These are phyloP conservation scores for Sarcodon sp. DNA, from an alignment of 768 basidiomycete species.

Conservation along the genomic window DNA sequence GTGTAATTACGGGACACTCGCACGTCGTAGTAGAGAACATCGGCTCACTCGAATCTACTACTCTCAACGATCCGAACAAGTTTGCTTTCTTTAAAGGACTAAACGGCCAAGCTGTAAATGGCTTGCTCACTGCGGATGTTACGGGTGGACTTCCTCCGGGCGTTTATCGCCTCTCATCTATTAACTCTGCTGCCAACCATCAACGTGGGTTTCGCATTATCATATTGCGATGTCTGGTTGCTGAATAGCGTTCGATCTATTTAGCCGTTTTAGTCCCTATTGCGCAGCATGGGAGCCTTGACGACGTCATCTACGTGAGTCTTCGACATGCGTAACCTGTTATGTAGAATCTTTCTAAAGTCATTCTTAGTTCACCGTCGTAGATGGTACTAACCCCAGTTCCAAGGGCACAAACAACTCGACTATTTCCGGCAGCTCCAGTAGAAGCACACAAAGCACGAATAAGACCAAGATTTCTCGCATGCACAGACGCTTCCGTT, in stretches of 20 bases:
- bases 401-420: too few relatives aligned
- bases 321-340: constrained; percentile 3
- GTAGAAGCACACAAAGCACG: too few relatives aligned
- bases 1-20: constrained; percentile 37
- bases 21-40: constrained; percentile 44
- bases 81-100: constrained; percentile 60
- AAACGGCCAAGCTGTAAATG: constrained; percentile 22
- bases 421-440: too few relatives aligned
- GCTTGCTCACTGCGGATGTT: constrained; percentile 37
- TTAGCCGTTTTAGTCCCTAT: constrained; percentile 38
- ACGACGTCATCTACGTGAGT: constrained; percentile 50
- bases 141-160: constrained; percentile 43
- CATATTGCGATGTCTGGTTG: too few relatives aligned
- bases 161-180: constrained; percentile 44
- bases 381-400: constrained; percentile 5
- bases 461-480: too few relatives aligned
- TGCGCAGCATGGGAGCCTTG: constrained; percentile 46
- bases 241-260: too few relatives aligned
- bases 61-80: constrained; percentile 29
- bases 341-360: constrained; percentile 1
- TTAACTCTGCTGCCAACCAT: constrained; percentile 46
- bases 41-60: constrained; percentile 26
- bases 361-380: constrained; percentile 19
- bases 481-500: too few relatives aligned
- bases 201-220: constrained; percentile 10